Percentiles rank a stretch among this genome's conserved stretches.
Conservation (phyloP, 2,329 filamentous ascomycete species). For the Colletotrichum scovillei region DNA sequence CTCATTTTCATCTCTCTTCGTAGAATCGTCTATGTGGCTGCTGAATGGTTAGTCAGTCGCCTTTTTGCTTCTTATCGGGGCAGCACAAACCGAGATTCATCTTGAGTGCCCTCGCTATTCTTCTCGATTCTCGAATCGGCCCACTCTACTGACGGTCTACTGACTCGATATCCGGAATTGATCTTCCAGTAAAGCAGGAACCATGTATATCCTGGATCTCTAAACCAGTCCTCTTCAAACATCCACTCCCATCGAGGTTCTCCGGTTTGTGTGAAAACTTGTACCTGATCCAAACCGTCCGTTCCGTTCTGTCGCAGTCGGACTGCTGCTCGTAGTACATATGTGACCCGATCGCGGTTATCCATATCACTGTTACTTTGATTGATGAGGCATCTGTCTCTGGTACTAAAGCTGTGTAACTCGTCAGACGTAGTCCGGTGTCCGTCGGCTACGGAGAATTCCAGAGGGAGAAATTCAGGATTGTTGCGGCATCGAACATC, state of each 20-base stretch:
- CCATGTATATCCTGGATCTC: neutral
- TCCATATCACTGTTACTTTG: neutral
- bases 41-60: neutral
- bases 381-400: neutral
- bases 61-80: neutral
- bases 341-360: neutral
- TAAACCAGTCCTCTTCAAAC: neutral
- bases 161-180: neutral
- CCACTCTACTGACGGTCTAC: neutral
- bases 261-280: neutral
- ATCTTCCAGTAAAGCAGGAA: neutral
- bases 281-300: neutral
- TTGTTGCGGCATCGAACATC: neutral
- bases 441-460: neutral
- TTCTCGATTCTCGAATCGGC: neutral
- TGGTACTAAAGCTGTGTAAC: neutral
- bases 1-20: neutral
- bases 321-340: neutral
- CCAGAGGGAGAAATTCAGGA: neutral
- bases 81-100: neutral
- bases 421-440: neutral
- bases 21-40: neutral
- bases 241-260: too few species aligned
- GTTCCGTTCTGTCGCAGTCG: accelerated
- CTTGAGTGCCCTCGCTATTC: neutral